These are phyloP conservation scores for Lactarius hatsudake DNA, from an alignment of 768 basidiomycete genomes.

Conservation along the genomic window DNA sequence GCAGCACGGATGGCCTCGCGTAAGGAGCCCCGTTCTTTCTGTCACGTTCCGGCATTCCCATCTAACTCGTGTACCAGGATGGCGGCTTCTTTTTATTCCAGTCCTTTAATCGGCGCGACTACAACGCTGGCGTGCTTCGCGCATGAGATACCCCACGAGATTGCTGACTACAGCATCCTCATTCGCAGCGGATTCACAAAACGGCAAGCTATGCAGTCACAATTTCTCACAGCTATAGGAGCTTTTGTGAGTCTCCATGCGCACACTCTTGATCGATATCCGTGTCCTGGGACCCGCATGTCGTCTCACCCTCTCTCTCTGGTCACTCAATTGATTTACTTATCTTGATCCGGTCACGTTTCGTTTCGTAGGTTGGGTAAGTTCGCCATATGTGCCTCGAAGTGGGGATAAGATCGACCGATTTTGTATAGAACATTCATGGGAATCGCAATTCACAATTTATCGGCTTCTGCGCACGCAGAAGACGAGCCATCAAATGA, in stretches of 20 bases:
- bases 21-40: conserved; percentile 40
- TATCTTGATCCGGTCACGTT: conserved; percentile 15
- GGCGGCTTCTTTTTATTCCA: conserved; percentile 97
- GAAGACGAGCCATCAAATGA: conserved; percentile 43
- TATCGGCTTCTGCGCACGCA: conserved; percentile 49
- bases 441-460: conserved; percentile 80
- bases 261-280: conserved; percentile 31
- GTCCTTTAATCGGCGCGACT: conserved; percentile 88
- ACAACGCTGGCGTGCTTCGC: conserved; percentile 95
- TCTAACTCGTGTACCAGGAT: conserved; percentile 48
- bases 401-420: neutral
- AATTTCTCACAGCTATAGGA: conserved; percentile 88
- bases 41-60: conserved; percentile 23
- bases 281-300: conserved; percentile 19
- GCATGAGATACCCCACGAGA: conserved; percentile 94
- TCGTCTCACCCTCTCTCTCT: conserved; percentile 13
- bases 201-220: conserved; percentile 88
- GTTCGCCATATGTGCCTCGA: conserved; percentile 4
- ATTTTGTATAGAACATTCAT: conserved; percentile 67
- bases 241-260: conserved; percentile 68
- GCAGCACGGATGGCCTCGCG: conserved; percentile 90
- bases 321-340: conserved; percentile 2
- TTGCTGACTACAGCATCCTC: conserved; percentile 95
- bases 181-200: conserved; percentile 90
- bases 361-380: conserved; percentile 31